Evolutionary conservation across 352 stramenopile genomes (phyloP), one percentile per base, ranked within the genome.

Genomic region (Globisporangium lucens): DNA sequence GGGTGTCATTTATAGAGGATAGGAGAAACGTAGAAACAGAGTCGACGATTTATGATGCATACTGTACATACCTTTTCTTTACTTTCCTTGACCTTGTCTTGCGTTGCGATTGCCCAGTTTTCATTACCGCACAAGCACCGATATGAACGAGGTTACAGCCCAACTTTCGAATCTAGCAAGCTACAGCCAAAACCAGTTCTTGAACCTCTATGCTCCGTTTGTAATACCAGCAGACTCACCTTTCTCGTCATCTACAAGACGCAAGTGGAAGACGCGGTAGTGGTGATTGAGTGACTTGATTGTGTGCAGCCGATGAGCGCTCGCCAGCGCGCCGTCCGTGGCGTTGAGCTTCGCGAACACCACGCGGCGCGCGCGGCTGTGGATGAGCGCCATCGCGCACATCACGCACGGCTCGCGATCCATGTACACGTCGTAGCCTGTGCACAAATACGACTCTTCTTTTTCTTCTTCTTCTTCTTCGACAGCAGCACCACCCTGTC

Each of bases 381-480:
- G 91, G 3, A 97, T 73, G 1, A 97, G 78, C 8, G 90, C 91
- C 91, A 97, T 97, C 1, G 91, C 85, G 61, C 90, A 97, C 89
- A 97, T 96, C 17, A 75, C 75, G 52, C 90, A 97, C 49, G 91
- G 91, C 73, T 97, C 91, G 29, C 74, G 63, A 61, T 95, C 89
- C 24, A 96, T 22, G 59, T 93, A 97, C 47, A 96, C 73, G 49
- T 97, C 91, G 67, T 96, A 93, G 38, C 88, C 89, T 5, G 90
- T 97, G 68, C 90, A 97, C 61, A 97, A 67, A 63, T 97, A 97
- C 41, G 89, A 91, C 63, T 89, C 74, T n/a, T 60, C 47, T 68
- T 53, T 36, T 24, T 38, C 41, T 43, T 61, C 33, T 20, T 71
- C 30, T 59, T 55, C 10, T 36, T 47, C 61, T 7, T 20, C 49